phyloP scores from a whole-genome alignment of 257 asterid species.

The Scutellaria galericulata region DNA sequence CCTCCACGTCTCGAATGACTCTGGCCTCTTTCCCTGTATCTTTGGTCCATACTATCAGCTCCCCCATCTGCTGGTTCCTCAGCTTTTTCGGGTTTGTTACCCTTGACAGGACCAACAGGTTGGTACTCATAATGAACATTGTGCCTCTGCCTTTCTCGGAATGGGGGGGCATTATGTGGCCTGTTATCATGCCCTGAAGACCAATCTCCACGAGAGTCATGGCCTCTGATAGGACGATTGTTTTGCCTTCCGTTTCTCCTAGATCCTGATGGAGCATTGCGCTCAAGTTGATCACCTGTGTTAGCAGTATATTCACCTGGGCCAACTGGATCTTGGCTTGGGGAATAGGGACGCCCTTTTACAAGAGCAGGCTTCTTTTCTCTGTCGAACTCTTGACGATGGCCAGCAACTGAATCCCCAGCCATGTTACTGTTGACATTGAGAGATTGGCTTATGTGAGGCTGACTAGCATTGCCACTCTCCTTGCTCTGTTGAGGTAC shows the following conservation, averaged over 20 bases:
- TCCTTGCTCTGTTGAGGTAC: slow-evolving; percentile 20
- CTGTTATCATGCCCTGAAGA: slow-evolving; percentile 49
- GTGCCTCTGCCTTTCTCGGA: slow-evolving; percentile 65
- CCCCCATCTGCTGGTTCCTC: slow-evolving; percentile 56
- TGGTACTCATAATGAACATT: slow-evolving; percentile 76
- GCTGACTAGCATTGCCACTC: slow-evolving; percentile 33
- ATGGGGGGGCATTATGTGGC: slow-evolving; percentile 43
- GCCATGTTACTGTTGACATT: slow-evolving; percentile 35
- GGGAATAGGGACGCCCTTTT: slow-evolving; percentile 59
- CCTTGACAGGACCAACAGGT: slow-evolving; percentile 69
- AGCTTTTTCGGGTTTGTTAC: slow-evolving; percentile 47
- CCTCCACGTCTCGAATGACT: slow-evolving; percentile 66
- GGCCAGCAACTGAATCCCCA: slow-evolving; percentile 42
- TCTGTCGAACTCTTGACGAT: slow-evolving; percentile 47
- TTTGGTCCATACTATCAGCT: slow-evolving; percentile 44
- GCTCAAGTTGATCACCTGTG: slow-evolving; percentile 49
- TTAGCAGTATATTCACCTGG: slow-evolving; percentile 43
- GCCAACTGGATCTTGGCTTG: slow-evolving; percentile 52
- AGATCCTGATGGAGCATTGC: slow-evolving; percentile 47
- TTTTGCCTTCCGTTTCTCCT: slow-evolving; percentile 61
- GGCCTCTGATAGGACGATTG: slow-evolving; percentile 51
- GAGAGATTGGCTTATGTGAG: slow-evolving; percentile 41
- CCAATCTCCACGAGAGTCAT: slow-evolving; percentile 71
- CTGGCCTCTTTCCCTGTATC: slow-evolving; percentile 71
- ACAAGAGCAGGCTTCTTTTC: slow-evolving; percentile 54